Evolutionary conservation across 345 rosid genomes (phyloP), one percentile per base, ranked within the genome.

Genomic region (Angophora floribunda): DNA sequence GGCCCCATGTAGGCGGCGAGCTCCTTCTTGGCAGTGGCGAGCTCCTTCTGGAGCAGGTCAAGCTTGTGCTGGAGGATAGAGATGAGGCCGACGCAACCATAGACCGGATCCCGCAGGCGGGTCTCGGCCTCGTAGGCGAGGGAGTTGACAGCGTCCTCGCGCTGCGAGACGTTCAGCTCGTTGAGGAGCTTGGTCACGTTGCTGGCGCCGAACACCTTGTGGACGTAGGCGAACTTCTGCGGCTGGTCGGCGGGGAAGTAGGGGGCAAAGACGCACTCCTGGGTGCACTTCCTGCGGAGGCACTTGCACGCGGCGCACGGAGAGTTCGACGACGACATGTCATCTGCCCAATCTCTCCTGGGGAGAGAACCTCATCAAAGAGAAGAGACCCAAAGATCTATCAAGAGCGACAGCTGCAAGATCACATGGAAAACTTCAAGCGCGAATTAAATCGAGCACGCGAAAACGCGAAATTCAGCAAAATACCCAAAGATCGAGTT

Each of bases 241-340:
- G 96, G 96, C 86, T 96, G 93, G 15, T 94, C 97, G 6, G 99
- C 96, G 79, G 97, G 98, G 52, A 96, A 96, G 89, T 96, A 95
- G 7, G 99, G 99, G 7, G 99, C 98, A 85, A 96, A 95, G 3
- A 95, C 94, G 86, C 99, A 96, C 87, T 96, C 99, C 88, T 93
- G 96, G 2, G 96, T 95, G 92, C 99, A 96, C 92, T 96, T 96
- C 85, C 95, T 90, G 44, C 97, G 90, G 51, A 91, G 94, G 79
- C 94, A 93, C 92, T 95, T 96, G 91, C 98, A 96, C 86, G 98
- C 98, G 30, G 99, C 99, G 89, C 99, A 96, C 53, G 99, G 97
- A n/a, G 95, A 92, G 88, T 89, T 92, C 45, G 97, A 93, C 28
- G 97, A 91, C 36, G 97, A 93, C 98, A 95, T 96, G 82, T 70